These are phyloP conservation scores for Leishmania amazonensis DNA, from an alignment of 208 protist genomes.

Conservation along the genomic window DNA sequence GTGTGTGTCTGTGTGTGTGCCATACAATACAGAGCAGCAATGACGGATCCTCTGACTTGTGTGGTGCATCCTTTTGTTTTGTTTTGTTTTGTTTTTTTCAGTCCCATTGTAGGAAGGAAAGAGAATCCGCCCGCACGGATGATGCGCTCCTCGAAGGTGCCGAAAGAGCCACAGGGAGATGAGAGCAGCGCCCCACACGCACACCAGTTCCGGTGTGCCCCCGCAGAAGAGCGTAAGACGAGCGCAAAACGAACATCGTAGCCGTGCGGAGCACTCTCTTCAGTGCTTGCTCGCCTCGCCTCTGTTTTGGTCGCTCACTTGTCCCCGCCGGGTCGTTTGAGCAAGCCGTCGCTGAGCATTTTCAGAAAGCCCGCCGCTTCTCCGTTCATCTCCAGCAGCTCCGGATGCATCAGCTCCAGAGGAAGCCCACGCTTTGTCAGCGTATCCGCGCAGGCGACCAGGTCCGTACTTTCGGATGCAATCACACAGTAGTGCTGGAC, in stretches of 20 bases:
- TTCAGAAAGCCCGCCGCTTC: constrained; percentile 36
- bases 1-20: background rate
- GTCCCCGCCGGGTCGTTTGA: constrained; percentile 2
- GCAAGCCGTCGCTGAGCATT: constrained; percentile 31
- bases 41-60: background rate
- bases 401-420: constrained; percentile 67
- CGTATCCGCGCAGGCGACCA: constrained; percentile 50
- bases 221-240: background rate
- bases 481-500: constrained; percentile 70
- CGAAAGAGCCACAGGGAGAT: background rate
- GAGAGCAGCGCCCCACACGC: background rate
- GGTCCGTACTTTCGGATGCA: constrained; percentile 61
- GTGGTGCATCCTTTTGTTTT: background rate
- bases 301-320: background rate
- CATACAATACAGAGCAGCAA: background rate
- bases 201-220: background rate
- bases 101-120: background rate
- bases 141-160: background rate
- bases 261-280: background rate
- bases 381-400: constrained; percentile 49
- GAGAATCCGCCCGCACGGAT: background rate
- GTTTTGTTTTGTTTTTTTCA: no score
- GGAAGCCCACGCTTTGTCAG: constrained; percentile 68
- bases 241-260: background rate
- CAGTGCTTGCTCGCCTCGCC: background rate